Conservation (phyloP, 192 early-diverging fungal genomes). For the Backusella liffmaniae region DNA sequence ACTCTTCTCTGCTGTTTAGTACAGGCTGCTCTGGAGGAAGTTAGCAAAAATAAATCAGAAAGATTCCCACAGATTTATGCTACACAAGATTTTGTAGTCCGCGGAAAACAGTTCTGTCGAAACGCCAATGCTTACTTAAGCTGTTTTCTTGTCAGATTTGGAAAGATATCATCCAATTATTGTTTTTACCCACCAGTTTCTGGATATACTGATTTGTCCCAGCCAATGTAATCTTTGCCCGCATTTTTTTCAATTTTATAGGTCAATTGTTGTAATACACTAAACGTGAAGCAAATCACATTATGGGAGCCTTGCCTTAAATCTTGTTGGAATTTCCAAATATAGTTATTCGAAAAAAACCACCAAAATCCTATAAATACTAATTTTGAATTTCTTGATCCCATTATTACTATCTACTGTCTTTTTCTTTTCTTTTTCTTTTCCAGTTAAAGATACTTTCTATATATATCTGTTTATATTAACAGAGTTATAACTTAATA, state of each 20-base stretch:
- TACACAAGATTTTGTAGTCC: conserved; percentile 9
- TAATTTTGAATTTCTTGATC: conserved; percentile 6
- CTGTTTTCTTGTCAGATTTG: conserved; percentile 10
- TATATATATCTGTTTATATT: not conserved
- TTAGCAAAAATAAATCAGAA: conserved; percentile 3
- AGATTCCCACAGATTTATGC: conserved; percentile 8
- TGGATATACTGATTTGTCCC: conserved; percentile 5
- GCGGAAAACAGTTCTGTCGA: not conserved
- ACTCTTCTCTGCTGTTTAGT: conserved; percentile 3
- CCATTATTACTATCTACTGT: conserved; percentile 6
- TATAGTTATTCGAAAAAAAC: not conserved
- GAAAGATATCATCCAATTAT: conserved; percentile 2
- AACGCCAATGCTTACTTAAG: conserved; percentile 9
- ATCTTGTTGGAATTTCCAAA: not conserved
- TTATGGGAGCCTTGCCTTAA: not conserved
- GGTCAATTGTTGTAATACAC: not conserved
- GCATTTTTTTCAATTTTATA: conserved; percentile 7
- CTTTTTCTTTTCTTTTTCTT: not conserved
- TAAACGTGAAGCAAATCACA: not conserved
- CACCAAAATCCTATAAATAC: not conserved
- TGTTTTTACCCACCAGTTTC: not conserved
- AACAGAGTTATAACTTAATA: not conserved
- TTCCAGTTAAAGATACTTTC: not conserved
- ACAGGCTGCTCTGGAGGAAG: not conserved
- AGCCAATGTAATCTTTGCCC: conserved; percentile 3